Base-by-base conservation (phyloP, 2,329 filamentous ascomycete species). In the Dactylellina haptotyla region DNA sequence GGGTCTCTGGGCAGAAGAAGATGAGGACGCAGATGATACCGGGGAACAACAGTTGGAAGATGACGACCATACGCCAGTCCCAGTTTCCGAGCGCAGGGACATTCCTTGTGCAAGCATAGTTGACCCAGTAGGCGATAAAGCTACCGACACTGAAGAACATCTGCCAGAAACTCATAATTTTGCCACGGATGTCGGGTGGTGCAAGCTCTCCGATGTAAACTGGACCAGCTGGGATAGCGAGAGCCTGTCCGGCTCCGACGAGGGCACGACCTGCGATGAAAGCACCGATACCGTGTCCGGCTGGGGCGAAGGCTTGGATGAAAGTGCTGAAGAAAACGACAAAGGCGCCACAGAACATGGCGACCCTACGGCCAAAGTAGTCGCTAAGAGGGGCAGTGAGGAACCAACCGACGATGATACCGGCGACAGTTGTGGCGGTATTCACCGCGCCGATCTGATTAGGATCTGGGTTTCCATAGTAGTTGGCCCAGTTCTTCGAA, bases 51-150 rank as follows among this genome's bases (percentile, higher is more conserved):
- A 90, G 82, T 81, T 91, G 89, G 83, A 91, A 90, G 75, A 91
- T 87, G 75, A 90, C 86, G 12, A 91, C 87, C 82, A 90, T 85
- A 77, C 85, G 87, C 89, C 89, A 91, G 80, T 90, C 88, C 89
- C 89, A 90, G 77, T 91, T 83, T 81, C 77, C 43, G n/a, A 65
- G 61, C 6, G 23, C 18, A 5, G 20, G 20, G 20, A 83, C 82
- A 80, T 89, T 82, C 77, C 87, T 83, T 37, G 84, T 84, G 79
- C 87, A 87, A 12, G 84, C 88, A 76, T 85, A 90, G 79, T 87
- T 88, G 78, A 90, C 86, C 88, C 84, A 85, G 81, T 87, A 88
- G 53, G 86, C 87, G 76, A 89, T 86, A 80, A 89, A 89, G 12
- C 84, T 85, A 2, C 87, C 88, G 18, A 89, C 88, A 1, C 83